Conservation (phyloP, 768 basidiomycete species). For the Russula emetica region DNA sequence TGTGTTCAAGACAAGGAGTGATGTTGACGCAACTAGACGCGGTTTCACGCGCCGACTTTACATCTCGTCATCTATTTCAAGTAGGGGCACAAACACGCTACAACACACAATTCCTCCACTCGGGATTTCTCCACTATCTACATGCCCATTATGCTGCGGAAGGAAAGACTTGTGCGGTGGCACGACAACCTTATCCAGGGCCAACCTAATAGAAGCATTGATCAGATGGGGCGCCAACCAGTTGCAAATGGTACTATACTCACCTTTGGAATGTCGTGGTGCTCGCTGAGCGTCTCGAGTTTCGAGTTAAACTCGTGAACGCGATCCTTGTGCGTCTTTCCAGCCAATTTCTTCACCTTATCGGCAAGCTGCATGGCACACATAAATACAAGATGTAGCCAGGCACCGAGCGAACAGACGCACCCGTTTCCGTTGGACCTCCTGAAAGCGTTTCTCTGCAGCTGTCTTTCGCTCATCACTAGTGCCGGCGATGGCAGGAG, state of each 20-base stretch:
- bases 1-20: constrained; percentile 22
- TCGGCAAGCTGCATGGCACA: constrained; percentile 54
- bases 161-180: not conserved
- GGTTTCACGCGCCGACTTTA: constrained; percentile 30
- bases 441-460: constrained; percentile 84
- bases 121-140: constrained; percentile 8
- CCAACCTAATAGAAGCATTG: constrained; percentile 55
- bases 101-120: constrained; percentile 25
- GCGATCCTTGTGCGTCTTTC: constrained; percentile 89
- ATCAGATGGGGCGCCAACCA: constrained; percentile 12
- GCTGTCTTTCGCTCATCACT: constrained; percentile 66
- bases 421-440: constrained; percentile 78
- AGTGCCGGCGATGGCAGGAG: constrained; percentile 50
- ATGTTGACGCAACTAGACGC: constrained; percentile 29
- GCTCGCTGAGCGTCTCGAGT: constrained; percentile 82
- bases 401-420: constrained; percentile 15
- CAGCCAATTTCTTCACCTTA: constrained; percentile 70
- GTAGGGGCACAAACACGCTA: constrained; percentile 35
- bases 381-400: constrained; percentile 14
- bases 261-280: constrained; percentile 93
- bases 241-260: constrained; percentile 25
- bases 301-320: constrained; percentile 87
- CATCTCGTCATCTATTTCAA: constrained; percentile 34
- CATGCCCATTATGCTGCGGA: not conserved
- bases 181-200: constrained; percentile 60